These are phyloP conservation scores for Fusarium continuum DNA, from an alignment of 2,329 filamentous ascomycete genomes.

Conservation along the genomic window DNA sequence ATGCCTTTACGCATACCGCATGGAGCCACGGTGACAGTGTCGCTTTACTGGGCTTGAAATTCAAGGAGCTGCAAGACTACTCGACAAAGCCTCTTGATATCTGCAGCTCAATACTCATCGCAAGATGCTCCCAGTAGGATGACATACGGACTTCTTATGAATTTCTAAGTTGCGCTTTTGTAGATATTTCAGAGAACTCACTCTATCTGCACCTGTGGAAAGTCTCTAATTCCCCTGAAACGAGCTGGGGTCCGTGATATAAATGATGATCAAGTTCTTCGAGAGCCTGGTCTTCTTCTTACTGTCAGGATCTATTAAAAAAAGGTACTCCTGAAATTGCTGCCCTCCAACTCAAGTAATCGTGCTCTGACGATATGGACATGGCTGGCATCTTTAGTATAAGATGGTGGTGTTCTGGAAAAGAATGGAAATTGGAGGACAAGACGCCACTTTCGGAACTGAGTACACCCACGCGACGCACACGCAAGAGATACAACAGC, in stretches of 20 bases:
- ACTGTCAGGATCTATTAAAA: neutral
- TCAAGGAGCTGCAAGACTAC: conserved; percentile 5
- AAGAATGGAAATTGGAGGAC: conserved; percentile 16
- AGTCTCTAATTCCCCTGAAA: conserved; percentile 10
- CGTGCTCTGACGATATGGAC: neutral
- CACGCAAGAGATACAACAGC: neutral
- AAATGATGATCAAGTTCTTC: neutral
- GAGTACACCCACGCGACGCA: neutral
- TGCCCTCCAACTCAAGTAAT: neutral
- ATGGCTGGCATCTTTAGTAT: neutral
- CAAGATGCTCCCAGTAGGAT: neutral
- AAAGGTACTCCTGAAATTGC: neutral
- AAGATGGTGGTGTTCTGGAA: conserved; percentile 4
- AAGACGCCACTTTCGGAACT: conserved; percentile 10
- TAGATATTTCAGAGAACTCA: neutral
- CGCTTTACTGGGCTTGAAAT: neutral
- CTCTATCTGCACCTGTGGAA: conserved; percentile 5
- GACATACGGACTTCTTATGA: neutral
- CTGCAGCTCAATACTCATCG: neutral
- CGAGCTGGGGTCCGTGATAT: neutral
- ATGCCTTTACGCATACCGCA: neutral
- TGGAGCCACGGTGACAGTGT: conserved; percentile 17
- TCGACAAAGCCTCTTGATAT: conserved; percentile 3
- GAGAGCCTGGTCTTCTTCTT: neutral
- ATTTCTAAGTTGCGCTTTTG: neutral